phyloP scores from a whole-genome alignment of 306 rosid genomes.

The Mimosa bimucronata region DNA sequence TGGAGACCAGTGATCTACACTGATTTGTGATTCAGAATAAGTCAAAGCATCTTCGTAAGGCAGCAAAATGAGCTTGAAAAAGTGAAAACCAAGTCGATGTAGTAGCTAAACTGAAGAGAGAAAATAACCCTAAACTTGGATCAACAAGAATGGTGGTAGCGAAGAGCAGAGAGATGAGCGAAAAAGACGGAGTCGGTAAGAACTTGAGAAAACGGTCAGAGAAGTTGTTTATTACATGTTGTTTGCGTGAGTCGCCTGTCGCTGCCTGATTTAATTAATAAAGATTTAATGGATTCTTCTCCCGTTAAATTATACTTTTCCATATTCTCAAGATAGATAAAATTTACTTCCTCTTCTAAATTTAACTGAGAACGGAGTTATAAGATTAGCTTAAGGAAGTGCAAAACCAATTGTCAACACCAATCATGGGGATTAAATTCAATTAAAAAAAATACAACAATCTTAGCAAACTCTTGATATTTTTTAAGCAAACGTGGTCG shows the following conservation, averaged over 20 bases:
- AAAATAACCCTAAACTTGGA: slow-evolving; percentile 14
- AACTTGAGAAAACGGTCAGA: slow-evolving; percentile 1
- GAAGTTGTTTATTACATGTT: background rate
- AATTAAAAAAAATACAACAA: background rate
- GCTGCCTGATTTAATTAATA: background rate
- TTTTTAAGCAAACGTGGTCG: background rate
- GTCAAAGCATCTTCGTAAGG: background rate
- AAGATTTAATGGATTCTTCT: background rate
- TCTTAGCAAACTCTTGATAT: background rate
- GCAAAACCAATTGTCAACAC: background rate
- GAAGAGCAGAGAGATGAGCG: background rate
- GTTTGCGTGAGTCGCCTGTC: background rate
- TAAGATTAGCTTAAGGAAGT: background rate
- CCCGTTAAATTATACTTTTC: background rate
- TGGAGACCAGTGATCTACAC: background rate
- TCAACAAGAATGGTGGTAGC: slow-evolving; percentile 8
- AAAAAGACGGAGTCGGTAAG: slow-evolving; percentile 4
- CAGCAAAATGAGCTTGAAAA: background rate
- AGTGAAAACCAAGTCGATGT: background rate
- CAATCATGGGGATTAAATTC: background rate
- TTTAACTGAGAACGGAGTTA: background rate
- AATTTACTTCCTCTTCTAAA: background rate
- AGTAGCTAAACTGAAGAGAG: background rate
- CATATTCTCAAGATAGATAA: background rate
- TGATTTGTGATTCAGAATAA: slow-evolving; percentile 9